Percentiles rank a stretch among this genome's conserved stretches.
phyloP scores from a whole-genome alignment of 352 stramenopile genomes.

The Phytophthora agathidicida region DNA sequence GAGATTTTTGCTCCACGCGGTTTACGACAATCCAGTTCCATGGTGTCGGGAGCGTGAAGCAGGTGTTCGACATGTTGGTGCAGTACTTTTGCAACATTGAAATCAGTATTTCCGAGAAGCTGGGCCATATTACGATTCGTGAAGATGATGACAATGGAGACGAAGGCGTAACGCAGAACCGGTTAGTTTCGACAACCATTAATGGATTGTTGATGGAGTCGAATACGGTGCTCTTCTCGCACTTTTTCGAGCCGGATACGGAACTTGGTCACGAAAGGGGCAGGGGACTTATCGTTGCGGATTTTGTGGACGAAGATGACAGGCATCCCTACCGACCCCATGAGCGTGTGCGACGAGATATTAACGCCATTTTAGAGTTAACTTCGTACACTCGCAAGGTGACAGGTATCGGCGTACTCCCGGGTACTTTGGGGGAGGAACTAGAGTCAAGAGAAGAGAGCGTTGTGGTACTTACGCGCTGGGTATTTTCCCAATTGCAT shows the following conservation, averaged over 20 bases:
- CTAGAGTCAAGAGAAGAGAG: slow-evolving; percentile 20
- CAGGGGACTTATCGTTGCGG: slow-evolving; percentile 35
- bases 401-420: slow-evolving; percentile 11
- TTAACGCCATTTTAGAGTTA: slow-evolving; percentile 39
- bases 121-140: slow-evolving; percentile 45
- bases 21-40: slow-evolving; percentile 43
- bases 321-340: slow-evolving; percentile 39
- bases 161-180: slow-evolving; percentile 37
- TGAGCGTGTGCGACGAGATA: slow-evolving; percentile 35
- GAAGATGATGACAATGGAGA: slow-evolving; percentile 40
- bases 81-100: slow-evolving; percentile 46
- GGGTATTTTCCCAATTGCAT: slow-evolving; percentile 37
- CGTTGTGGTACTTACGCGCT: slow-evolving; percentile 41
- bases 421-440: background rate
- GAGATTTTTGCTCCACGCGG: slow-evolving; percentile 33
- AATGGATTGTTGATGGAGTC: slow-evolving; percentile 41
- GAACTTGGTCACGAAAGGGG: slow-evolving; percentile 15
- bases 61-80: slow-evolving; percentile 44
- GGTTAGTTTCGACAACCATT: slow-evolving; percentile 38
- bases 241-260: slow-evolving; percentile 27
- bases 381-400: slow-evolving; percentile 33
- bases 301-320: slow-evolving; percentile 46
- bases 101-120: slow-evolving; percentile 48
- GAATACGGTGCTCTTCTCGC: slow-evolving; percentile 41
- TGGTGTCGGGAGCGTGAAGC: slow-evolving; percentile 27